These are phyloP conservation scores for Chaetomium sp. DNA, from an alignment of 2,329 filamentous ascomycete species.

Conservation along the genomic window DNA sequence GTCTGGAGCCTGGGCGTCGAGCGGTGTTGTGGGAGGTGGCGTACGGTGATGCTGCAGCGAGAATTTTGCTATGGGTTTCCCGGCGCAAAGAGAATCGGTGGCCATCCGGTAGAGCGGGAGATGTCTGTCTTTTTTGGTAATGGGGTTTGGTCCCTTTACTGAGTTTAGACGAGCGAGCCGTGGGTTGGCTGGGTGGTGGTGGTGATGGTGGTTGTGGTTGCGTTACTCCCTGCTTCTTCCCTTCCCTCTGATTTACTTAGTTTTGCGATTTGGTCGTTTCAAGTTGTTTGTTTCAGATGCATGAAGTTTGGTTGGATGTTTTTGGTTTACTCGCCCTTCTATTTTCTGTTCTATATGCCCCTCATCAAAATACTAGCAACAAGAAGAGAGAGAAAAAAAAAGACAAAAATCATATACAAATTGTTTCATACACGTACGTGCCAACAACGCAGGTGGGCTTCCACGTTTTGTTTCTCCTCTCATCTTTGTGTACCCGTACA, in stretches of 20 bases:
- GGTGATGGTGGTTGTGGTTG: slow-evolving; percentile 1
- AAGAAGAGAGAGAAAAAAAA: slow-evolving; percentile 1
- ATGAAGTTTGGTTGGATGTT: neutral
- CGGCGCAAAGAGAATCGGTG: slow-evolving; percentile 12
- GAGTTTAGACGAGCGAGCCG: too few species aligned
- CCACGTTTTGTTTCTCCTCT: too few species aligned
- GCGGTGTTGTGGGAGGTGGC: too few species aligned
- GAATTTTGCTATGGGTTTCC: neutral
- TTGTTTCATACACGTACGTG: neutral
- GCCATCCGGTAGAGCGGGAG: neutral
- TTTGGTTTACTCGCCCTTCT: neutral
- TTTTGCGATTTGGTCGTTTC: neutral
- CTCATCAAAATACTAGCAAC: neutral
- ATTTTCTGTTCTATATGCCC: slow-evolving; percentile 9
- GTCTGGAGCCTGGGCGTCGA: too few species aligned
- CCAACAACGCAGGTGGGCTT: too few species aligned
- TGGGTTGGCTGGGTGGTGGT: neutral
- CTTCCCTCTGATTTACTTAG: slow-evolving; percentile 1
- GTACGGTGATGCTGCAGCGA: neutral
- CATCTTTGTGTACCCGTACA: too few species aligned
- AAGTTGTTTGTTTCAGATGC: slow-evolving; percentile 3
- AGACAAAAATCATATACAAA: slow-evolving; percentile 4
- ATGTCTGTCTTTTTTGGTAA: too few species aligned
- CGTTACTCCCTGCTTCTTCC: slow-evolving; percentile 2
- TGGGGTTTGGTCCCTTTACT: too few species aligned